Conservation (phyloP, 352 stramenopile genomes). For the Pythium sp. region DNA sequence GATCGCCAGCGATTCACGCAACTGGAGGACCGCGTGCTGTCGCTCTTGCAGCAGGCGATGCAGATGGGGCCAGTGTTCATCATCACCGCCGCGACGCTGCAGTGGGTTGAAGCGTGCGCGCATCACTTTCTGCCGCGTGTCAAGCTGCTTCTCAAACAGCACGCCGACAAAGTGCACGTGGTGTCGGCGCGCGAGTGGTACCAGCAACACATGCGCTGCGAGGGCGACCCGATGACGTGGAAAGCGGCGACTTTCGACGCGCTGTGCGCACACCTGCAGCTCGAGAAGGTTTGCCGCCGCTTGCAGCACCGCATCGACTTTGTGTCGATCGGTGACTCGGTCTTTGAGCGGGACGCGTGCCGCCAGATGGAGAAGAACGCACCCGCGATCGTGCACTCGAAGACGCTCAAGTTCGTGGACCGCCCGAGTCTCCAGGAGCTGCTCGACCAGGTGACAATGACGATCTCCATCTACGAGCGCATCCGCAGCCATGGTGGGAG, state of each 20-base stretch:
- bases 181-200: conserved; percentile 65
- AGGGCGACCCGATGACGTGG: conserved; percentile 43
- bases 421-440: conserved; percentile 41
- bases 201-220: conserved; percentile 30
- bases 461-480: conserved; percentile 29
- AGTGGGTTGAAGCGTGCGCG: conserved; percentile 47
- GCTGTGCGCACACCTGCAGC: conserved; percentile 44
- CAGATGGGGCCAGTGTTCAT: conserved; percentile 55
- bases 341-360: conserved; percentile 56
- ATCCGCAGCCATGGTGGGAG: conserved; percentile 38
- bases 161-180: conserved; percentile 35
- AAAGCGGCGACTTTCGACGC: conserved; percentile 53
- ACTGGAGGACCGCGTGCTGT: conserved; percentile 40
- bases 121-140: conserved; percentile 46
- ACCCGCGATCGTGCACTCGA: conserved; percentile 32
- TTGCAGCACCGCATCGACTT: conserved; percentile 32
- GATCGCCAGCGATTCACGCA: conserved; percentile 26
- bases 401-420: conserved; percentile 59
- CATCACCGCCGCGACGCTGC: conserved; percentile 53
- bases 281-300: conserved; percentile 33
- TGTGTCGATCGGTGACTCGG: conserved; percentile 54
- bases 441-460: conserved; percentile 43
- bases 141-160: conserved; percentile 34
- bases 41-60: conserved; percentile 37
- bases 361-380: conserved; percentile 36